Percentiles rank a stretch among this genome's conserved stretches.
These are phyloP conservation scores for Ambrosia artemisiifolia DNA, from an alignment of 129 eudicot species.

Conservation along the genomic window DNA sequence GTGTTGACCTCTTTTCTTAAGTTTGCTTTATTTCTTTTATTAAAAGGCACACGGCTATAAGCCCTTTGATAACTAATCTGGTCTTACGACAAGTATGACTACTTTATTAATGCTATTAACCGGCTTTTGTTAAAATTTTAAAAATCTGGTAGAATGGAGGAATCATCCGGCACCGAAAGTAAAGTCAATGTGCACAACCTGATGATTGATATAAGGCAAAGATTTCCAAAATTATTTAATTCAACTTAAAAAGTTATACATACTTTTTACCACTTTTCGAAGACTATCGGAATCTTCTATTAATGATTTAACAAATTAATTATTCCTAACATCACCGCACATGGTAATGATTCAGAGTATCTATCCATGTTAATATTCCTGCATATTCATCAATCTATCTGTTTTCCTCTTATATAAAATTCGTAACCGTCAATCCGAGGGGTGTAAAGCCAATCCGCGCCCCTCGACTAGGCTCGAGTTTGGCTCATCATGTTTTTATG, in stretches of 20 bases:
- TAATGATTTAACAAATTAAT: neutral
- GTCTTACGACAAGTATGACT: too few species aligned
- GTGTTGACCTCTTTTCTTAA: too few species aligned
- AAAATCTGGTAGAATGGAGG: too few species aligned
- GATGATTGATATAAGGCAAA: neutral
- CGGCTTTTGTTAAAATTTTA: too few species aligned
- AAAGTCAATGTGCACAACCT: neutral
- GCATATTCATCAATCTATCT: constrained; percentile 16
- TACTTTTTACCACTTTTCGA: neutral
- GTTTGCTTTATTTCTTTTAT: too few species aligned
- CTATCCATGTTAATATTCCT: neutral
- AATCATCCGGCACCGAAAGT: neutral
- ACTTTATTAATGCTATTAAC: too few species aligned
- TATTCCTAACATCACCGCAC: constrained; percentile 3
- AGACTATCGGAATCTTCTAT: constrained; percentile 20
- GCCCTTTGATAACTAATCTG: too few species aligned
- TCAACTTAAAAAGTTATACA: neutral
- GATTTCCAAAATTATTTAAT: neutral
- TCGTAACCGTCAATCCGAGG: too few species aligned
- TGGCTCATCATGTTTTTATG: too few species aligned
- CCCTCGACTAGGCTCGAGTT: too few species aligned
- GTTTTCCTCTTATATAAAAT: neutral
- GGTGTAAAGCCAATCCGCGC: too few species aligned
- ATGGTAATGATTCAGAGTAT: neutral
- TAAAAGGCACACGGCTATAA: too few species aligned